These are phyloP conservation scores for Raphanus sativus DNA, from an alignment of 345 rosid species.

Conservation along the genomic window DNA sequence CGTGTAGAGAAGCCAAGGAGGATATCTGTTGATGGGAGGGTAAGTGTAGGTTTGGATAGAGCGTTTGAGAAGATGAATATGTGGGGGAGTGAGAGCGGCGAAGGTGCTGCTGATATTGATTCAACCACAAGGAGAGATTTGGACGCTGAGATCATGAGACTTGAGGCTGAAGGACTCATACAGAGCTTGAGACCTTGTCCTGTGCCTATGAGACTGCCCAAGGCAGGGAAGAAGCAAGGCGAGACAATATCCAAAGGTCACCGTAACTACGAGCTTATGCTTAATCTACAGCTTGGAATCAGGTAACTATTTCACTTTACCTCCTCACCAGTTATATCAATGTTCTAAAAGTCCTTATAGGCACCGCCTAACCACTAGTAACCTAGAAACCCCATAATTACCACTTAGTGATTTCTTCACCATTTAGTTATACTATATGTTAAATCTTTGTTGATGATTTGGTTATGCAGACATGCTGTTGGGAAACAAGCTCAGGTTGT, in stretches of 20 bases:
- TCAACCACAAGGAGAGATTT: slow-evolving; percentile 38
- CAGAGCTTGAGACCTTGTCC: slow-evolving; percentile 33
- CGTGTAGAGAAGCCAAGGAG: slow-evolving; percentile 58
- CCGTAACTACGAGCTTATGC: slow-evolving; percentile 91
- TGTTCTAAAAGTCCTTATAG: neutral
- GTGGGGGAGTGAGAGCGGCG: slow-evolving; percentile 56
- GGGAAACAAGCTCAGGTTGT: slow-evolving; percentile 77
- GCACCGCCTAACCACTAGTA: neutral
- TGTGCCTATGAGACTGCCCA: slow-evolving; percentile 62
- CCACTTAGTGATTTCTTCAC: neutral
- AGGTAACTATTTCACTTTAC: slow-evolving; percentile 34
- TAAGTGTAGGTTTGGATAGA: slow-evolving; percentile 76
- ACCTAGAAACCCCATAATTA: neutral
- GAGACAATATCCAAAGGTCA: slow-evolving; percentile 87
- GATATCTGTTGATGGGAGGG: slow-evolving; percentile 81
- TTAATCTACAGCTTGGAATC: slow-evolving; percentile 80
- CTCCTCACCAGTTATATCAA: neutral
- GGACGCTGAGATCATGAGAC: slow-evolving; percentile 50
- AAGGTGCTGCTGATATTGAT: slow-evolving; percentile 38
- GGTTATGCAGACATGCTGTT: slow-evolving; percentile 65
- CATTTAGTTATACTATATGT: neutral
- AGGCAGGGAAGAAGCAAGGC: slow-evolving; percentile 67
- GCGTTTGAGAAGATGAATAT: slow-evolving; percentile 66
- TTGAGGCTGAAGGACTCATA: slow-evolving; percentile 43
- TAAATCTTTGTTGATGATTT: neutral